phyloP scores from a whole-genome alignment of 345 rosid genomes.

The Aquilaria malaccensis region DNA sequence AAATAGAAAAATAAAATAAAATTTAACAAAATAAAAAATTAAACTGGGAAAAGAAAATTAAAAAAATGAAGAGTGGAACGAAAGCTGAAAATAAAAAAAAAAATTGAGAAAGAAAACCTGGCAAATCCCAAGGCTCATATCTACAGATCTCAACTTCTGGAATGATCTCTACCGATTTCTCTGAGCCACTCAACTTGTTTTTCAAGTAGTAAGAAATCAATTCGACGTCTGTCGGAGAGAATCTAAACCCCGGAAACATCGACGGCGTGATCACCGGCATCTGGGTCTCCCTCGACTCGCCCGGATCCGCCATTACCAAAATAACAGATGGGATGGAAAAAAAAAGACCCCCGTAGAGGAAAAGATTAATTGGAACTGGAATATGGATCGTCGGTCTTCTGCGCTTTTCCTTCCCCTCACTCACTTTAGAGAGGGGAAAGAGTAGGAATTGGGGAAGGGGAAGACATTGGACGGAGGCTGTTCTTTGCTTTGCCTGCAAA shows the following conservation, averaged over 20 bases:
- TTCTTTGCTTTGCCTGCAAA: too few species aligned
- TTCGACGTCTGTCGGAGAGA: constrained; percentile 80
- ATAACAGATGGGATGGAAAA: too few species aligned
- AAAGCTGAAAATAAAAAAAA: background rate
- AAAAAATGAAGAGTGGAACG: background rate
- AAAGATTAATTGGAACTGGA: too few species aligned
- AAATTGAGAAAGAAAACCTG: constrained; percentile 32
- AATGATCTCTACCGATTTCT: constrained; percentile 61
- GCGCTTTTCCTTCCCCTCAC: too few species aligned
- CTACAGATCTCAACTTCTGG: constrained; percentile 66
- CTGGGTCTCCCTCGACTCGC: constrained; percentile 53
- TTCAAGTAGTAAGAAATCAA: constrained; percentile 67
- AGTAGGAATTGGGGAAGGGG: too few species aligned
- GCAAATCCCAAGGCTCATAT: constrained; percentile 90
- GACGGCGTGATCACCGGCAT: constrained; percentile 51
- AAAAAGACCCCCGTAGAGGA: too few species aligned
- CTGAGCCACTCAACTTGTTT: constrained; percentile 72
- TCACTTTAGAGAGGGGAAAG: too few species aligned
- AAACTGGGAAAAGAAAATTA: background rate
- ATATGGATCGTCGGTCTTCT: too few species aligned
- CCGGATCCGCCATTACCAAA: constrained; percentile 1
- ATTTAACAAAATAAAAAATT: background rate
- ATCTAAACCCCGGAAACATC: constrained; percentile 77
- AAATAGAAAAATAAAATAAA: too few species aligned
- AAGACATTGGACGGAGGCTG: too few species aligned